Base-by-base conservation (phyloP, 2,329 filamentous ascomycete species). In the Phyllosticta paracitricarpa region DNA sequence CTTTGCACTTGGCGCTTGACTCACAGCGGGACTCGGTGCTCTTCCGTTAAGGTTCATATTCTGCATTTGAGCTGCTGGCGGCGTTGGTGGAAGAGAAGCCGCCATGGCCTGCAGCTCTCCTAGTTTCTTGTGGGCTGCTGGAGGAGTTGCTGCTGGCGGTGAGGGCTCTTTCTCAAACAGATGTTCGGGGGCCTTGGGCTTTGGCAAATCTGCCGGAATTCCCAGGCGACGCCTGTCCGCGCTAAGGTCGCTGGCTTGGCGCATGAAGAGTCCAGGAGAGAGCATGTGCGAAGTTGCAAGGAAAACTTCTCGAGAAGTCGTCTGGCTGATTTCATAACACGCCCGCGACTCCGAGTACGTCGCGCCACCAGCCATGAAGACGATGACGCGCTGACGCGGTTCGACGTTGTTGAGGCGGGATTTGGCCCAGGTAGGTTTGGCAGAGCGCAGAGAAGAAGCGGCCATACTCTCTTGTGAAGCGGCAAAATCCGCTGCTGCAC, bases 401-500 rank as follows among this genome's bases (percentile, higher is more conserved):
- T 97, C 93, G 63, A 81, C 84, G 63, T 79, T 86, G 28, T 85
- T 83, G 54, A 88, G 82, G 53, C 91, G 86, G 9, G 89, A 87
- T 59, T 90, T 89, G 1, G 94, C 94, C 94, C 94, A 99, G 52
- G 92, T 96, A 1, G 93, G 94, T 69, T 96, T 95, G 17, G 91
- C 91, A 9, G 90, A 89, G 62, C 94, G 88, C 25, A 99, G 82
- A 14, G 93, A 97, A 12, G 89, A 73, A 1, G 76, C 73, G 40
- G 71, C 66, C 33, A 63, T 60, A 57, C 70, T 58, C 19, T 63
- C 84, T 65, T 89, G 80, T 1, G 78, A 75, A 40, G 77, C 82
- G 26, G 82, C 78, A 5, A 80, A 77, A 54, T 83, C 69, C 48
- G 83, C 75, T 63, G 87, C 83, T 66, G 81, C 76, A 63, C 89